Evolutionary conservation across 2,329 filamentous ascomycete genomes (phyloP), one percentile per base, ranked within the genome.

Genomic region (Botrytis sinoallii): DNA sequence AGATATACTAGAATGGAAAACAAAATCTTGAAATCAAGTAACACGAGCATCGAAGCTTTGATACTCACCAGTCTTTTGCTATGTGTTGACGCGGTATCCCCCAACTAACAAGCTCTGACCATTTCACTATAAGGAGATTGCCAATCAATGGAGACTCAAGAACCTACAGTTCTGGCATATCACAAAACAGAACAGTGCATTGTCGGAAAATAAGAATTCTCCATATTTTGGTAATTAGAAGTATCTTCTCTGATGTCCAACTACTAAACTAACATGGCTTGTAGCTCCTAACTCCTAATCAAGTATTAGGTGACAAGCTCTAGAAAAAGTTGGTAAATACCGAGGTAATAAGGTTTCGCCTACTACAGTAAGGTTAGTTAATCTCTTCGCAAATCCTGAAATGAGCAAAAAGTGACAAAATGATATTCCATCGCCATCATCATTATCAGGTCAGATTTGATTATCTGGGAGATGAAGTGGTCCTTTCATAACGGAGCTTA

Each of bases 401-500:
- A 66, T 71, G 44, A 32, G 65, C 35, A 44, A 35, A 52, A 67
- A 67, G 38, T 29, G 22, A 25, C 46, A 57, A 72, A 67, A 67
- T 40, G 10, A n/a, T 52, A 38, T 44, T 40, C 52, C 48, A 25
- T 72, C 60, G 32, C 64, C 61, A 71, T 70, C 66, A 70, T 55
- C 42, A 70, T 64, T 44, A 46, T 65, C 59, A 65, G 46, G 55
- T 60, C 40, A 57, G 60, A 69, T 69, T 73, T 71, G 61, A 60
- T 70, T 67, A 59, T 65, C 38, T 75, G 72, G 74, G 72, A 74
- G 73, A 74, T 68, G 75, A 75, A 73, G 29, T 73, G 76, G 71
- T 77, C 75, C 74, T 74, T 76, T 76, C 77, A 77, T 77, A 75
- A 66, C 75, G 74, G 76, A 77, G 74, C 25, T 29, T 73, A 68